These are phyloP conservation scores for Murraya paniculata DNA, from an alignment of 345 rosid genomes.

Conservation along the genomic window DNA sequence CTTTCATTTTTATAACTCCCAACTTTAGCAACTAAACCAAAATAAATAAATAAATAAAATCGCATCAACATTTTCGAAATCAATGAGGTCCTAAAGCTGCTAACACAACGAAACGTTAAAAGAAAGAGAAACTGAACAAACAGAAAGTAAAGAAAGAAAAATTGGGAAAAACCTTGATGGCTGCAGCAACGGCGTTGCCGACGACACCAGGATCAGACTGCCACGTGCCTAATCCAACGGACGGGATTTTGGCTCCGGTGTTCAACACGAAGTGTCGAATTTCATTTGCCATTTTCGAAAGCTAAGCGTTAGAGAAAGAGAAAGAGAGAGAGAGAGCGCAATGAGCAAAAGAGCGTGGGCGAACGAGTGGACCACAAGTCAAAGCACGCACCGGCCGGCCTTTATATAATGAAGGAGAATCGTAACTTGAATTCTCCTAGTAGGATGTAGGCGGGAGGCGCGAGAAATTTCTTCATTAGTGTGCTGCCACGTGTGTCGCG, in stretches of 20 bases:
- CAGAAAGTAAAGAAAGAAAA: neutral
- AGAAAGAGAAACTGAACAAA: neutral
- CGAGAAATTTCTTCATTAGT: neutral
- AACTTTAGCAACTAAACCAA: too few species aligned
- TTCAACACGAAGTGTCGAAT: constrained; percentile 36
- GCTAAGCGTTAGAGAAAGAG: too few species aligned
- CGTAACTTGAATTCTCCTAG: neutral
- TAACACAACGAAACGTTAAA: neutral
- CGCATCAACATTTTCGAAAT: too few species aligned
- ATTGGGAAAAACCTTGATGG: constrained; percentile 39
- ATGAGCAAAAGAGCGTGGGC: neutral
- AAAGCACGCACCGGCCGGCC: too few species aligned
- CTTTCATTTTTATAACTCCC: too few species aligned
- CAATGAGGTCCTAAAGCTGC: too few species aligned
- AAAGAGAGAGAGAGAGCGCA: neutral
- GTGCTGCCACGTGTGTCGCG: neutral
- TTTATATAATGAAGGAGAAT: neutral
- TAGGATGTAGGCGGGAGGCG: neutral
- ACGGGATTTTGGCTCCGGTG: constrained; percentile 55
- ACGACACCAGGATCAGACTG: constrained; percentile 42
- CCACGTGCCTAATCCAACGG: constrained; percentile 52
- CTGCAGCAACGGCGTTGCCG: constrained; percentile 43
- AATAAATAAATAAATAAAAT: too few species aligned
- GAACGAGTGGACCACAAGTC: neutral
- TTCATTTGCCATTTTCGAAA: constrained; percentile 29